These are phyloP conservation scores for Melampsora americana DNA, from an alignment of 1,284 basidiomycete genomes.

Conservation along the genomic window DNA sequence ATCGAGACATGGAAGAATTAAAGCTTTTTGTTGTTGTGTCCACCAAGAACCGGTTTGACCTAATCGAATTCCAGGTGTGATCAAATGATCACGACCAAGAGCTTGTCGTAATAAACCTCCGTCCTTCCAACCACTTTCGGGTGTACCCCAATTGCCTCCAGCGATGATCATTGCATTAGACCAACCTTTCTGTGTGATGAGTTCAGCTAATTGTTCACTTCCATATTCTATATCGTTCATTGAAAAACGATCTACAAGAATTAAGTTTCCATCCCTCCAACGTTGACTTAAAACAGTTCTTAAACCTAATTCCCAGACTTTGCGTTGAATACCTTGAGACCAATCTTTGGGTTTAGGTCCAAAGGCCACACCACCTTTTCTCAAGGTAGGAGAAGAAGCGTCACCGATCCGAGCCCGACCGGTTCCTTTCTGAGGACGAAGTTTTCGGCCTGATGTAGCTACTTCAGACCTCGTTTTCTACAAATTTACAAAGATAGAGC, in stretches of 20 bases:
- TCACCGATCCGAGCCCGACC: conserved; percentile 87
- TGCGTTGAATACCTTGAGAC: conserved; percentile 80
- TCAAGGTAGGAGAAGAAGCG: conserved; percentile 78
- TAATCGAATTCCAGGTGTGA: conserved; percentile 27
- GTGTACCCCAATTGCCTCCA: conserved; percentile 35
- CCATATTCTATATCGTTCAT: conserved; percentile 17
- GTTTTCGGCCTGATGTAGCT: conserved; percentile 78
- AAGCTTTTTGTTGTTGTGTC: conserved; percentile 11
- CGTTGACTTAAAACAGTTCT: conserved; percentile 79
- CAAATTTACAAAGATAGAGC: not conserved
- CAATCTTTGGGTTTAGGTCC: conserved; percentile 87
- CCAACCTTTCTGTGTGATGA: conserved; percentile 20
- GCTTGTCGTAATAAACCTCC: conserved; percentile 33
- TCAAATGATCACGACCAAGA: conserved; percentile 14
- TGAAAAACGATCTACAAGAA: conserved; percentile 62
- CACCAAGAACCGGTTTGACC: conserved; percentile 31
- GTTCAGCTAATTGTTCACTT: conserved; percentile 21
- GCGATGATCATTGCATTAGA: conserved; percentile 32
- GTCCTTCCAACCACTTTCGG: conserved; percentile 12
- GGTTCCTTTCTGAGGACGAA: conserved; percentile 85
- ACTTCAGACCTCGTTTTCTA: conserved; percentile 83
- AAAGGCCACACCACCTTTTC: conserved; percentile 86
- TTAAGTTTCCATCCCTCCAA: conserved; percentile 69
- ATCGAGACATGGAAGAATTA: conserved; percentile 35
- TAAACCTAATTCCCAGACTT: conserved; percentile 89